Conservation (phyloP, 169 alveolate genomes). For the Eimeria falciformis region DNA sequence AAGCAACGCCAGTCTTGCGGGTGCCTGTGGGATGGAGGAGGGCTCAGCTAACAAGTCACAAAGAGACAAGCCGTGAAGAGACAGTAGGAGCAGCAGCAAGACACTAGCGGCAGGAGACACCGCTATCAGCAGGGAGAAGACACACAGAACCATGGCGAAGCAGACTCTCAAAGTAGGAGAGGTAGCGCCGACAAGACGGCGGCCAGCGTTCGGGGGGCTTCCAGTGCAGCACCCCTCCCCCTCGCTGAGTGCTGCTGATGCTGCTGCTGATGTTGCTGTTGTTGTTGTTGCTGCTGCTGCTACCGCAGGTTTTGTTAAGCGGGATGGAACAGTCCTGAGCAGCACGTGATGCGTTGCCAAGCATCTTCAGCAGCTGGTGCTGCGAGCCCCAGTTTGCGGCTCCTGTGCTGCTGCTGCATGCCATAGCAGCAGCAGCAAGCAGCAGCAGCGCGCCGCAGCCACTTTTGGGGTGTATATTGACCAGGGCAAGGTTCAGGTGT, state of each 20-base stretch:
- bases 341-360: conserved; percentile 43
- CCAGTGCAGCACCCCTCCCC: conserved; percentile 73
- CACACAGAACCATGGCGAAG: conserved; percentile 28
- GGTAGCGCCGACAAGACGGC: conserved; percentile 68
- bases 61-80: not conserved
- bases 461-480: conserved; percentile 50
- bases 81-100: conserved; percentile 7
- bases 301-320: conserved; percentile 16
- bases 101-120: not conserved
- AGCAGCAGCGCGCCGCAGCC: conserved; percentile 66
- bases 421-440: conserved; percentile 69
- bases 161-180: conserved; percentile 62
- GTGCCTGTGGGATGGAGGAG: too few species aligned
- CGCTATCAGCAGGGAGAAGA: not conserved
- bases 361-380: conserved; percentile 70
- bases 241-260: conserved; percentile 24
- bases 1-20: too few species aligned
- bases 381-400: conserved; percentile 41
- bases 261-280: not conserved
- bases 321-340: conserved; percentile 58
- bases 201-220: conserved; percentile 64
- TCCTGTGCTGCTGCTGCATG: conserved; percentile 22
- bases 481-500: conserved; percentile 41
- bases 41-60: too few species aligned
- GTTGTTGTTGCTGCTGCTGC: conserved; percentile 8